phyloP scores from a whole-genome alignment of 352 stramenopile species.

The Phytophthora ramorum region DNA sequence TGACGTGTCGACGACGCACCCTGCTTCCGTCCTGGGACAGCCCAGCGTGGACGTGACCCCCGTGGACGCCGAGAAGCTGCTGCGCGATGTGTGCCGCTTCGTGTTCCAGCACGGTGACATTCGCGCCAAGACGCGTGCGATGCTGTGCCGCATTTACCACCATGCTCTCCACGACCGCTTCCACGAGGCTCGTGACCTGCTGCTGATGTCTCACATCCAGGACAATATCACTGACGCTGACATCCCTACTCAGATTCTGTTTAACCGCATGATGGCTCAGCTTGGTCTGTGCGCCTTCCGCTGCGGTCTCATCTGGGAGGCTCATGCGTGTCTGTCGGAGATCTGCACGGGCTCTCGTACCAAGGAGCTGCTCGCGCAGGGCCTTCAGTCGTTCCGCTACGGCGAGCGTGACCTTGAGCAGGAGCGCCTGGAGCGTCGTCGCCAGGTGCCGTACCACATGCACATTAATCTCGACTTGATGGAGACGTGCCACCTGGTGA shows the following conservation, averaged over 20 bases:
- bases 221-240: conserved; percentile 94
- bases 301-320: conserved; percentile 94
- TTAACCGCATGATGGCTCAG: conserved; percentile 95
- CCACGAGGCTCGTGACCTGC: conserved; percentile 97
- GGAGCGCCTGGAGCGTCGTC: conserved; percentile 97
- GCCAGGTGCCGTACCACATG: conserved; percentile 99
- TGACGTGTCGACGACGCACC: conserved; percentile 73
- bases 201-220: conserved; percentile 99
- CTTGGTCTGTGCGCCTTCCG: conserved; percentile 97
- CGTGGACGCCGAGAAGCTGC: conserved; percentile 82
- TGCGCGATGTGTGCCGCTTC: conserved; percentile 92
- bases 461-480: conserved; percentile 99
- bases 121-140: conserved; percentile 94
- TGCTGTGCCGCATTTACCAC: conserved; percentile 99
- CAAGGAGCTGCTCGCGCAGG: conserved; percentile 98
- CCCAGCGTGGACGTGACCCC: conserved; percentile 63
- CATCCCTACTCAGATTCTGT: conserved; percentile 97
- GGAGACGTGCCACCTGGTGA: conserved; percentile 97
- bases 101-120: conserved; percentile 96
- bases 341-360: conserved; percentile 94
- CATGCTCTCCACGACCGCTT: conserved; percentile 99
- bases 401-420: conserved; percentile 96
- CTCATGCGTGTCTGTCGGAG: conserved; percentile 97
- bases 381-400: conserved; percentile 91
- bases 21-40: conserved; percentile 76